Base-by-base conservation (phyloP, 1,284 basidiomycete species). In the Sphagnurus paluster region DNA sequence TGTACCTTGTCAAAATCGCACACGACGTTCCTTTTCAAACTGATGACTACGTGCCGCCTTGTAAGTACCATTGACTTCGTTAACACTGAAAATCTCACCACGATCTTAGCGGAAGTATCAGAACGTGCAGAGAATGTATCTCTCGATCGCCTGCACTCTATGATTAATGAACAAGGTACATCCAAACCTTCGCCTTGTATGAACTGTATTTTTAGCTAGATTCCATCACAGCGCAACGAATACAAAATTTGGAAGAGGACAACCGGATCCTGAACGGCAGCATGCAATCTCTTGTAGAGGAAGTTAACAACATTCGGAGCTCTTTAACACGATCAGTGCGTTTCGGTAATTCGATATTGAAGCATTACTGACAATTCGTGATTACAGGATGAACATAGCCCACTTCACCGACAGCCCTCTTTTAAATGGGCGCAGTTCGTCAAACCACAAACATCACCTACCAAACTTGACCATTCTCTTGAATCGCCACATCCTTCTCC, bases 41-140 rank as follows among this genome's bases (percentile, higher is more conserved):
- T 30, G 90, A 91, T 53, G 82, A 93, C 58, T 98, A 94, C 69
- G 78, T 93, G 20, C 94, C 94, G 17, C 91, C 90, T 55, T 94
- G 93, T 93, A 63, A 61, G 90, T 71, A 41, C 21, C 49, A 44
- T 36, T 19, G 45, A 28, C 44, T 44, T 46, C 43, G 17, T 46
- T 45, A 14, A 41, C 44, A 40, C 10, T 36, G 29, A 21, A 30
- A 43, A 39, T 17, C 55, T 41, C 59, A 43, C 25, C 41, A 46
- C 38, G 16, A 19, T 37, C 35, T 45, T 54, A 89, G 87, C 88
- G 28, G 87, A 89, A 65, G 75, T 73, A 6, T 79, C 79, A 45
- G 87, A 86, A 49, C 76, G 75, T 32, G 65, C 72, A 39, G 81
- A 85, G 58, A 69, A 67, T 30, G 55, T 84, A 16, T 82, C 81